phyloP scores from a whole-genome alignment of 129 eudicot genomes.

The Mikania micrantha region DNA sequence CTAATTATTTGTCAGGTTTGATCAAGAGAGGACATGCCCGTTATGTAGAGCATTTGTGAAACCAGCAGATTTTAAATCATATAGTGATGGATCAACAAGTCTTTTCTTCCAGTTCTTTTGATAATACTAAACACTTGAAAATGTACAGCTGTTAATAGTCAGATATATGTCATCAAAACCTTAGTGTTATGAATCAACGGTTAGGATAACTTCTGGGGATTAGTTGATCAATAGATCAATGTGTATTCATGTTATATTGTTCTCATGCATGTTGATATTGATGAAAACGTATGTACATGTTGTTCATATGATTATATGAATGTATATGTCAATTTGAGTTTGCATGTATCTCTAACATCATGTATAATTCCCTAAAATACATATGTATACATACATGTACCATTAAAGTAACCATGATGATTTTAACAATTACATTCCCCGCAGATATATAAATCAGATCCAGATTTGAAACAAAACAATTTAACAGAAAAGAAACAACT shows the following conservation, averaged over 20 bases:
- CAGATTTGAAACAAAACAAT: slow-evolving; percentile 9
- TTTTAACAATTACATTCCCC: slow-evolving; percentile 22
- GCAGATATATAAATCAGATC: slow-evolving; percentile 10
- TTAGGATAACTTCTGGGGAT: background rate
- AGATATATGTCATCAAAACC: background rate
- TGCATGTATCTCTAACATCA: background rate
- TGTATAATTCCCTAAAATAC: background rate
- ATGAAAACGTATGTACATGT: too few species aligned
- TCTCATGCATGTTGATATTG: background rate
- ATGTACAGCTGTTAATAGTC: slow-evolving; percentile 3
- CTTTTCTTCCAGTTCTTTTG: slow-evolving; percentile 46
- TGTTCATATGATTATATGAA: too few species aligned
- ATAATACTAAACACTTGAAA: slow-evolving; percentile 1
- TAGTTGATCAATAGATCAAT: background rate
- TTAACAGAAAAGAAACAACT: background rate
- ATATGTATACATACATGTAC: slow-evolving; percentile 8
- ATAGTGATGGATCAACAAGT: slow-evolving; percentile 51
- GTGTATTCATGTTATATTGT: background rate
- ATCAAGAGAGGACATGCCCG: slow-evolving; percentile 53
- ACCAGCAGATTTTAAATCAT: slow-evolving; percentile 46
- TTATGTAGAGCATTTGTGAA: slow-evolving; percentile 46
- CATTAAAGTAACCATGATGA: too few species aligned
- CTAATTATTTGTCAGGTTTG: slow-evolving; percentile 31
- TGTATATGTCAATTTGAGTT: too few species aligned
- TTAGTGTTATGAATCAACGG: background rate